phyloP scores from a whole-genome alignment of 805 yeast species.

The Starmera pachycereana region DNA sequence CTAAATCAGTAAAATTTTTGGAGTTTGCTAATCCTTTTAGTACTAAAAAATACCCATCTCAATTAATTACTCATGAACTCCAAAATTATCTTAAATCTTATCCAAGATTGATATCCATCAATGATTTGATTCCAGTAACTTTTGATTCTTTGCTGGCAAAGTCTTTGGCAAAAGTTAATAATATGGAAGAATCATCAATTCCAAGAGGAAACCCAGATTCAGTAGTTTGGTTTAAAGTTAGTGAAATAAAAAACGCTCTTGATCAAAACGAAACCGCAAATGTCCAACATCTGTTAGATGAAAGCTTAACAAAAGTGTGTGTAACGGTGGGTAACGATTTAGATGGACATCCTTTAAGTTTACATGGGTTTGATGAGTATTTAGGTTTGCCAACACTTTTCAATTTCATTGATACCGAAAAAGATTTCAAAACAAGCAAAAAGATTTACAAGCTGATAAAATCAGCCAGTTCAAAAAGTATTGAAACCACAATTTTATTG shows the following conservation, averaged over 20 bases:
- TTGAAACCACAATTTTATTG: slow-evolving; percentile 56
- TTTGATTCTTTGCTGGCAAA: slow-evolving; percentile 61
- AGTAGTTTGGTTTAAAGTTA: slow-evolving; percentile 79
- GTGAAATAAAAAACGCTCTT: slow-evolving; percentile 31
- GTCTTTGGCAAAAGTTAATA: slow-evolving; percentile 27
- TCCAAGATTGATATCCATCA: slow-evolving; percentile 47
- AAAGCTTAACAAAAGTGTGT: slow-evolving; percentile 58
- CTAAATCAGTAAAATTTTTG: slow-evolving; percentile 54
- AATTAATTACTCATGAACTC: slow-evolving; percentile 48
- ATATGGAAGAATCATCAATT: slow-evolving; percentile 25
- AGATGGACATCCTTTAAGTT: slow-evolving; percentile 23
- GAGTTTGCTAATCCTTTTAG: slow-evolving; percentile 63
- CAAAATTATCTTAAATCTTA: slow-evolving; percentile 49
- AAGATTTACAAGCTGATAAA: slow-evolving; percentile 42
- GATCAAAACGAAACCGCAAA: slow-evolving; percentile 23
- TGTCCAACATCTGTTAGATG: slow-evolving; percentile 56
- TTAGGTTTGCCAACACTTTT: slow-evolving; percentile 32
- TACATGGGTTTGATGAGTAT: slow-evolving; percentile 23
- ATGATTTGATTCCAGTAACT: slow-evolving; percentile 68
- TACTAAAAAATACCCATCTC: slow-evolving; percentile 52
- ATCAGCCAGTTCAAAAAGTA: slow-evolving; percentile 32
- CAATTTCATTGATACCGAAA: slow-evolving; percentile 20
- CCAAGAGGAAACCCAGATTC: slow-evolving; percentile 59
- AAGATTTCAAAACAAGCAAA: slow-evolving; percentile 36
- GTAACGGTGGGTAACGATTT: slow-evolving; percentile 19